These are phyloP conservation scores for Cystofilobasidium ferigula DNA, from an alignment of 768 basidiomycete genomes.

Conservation along the genomic window DNA sequence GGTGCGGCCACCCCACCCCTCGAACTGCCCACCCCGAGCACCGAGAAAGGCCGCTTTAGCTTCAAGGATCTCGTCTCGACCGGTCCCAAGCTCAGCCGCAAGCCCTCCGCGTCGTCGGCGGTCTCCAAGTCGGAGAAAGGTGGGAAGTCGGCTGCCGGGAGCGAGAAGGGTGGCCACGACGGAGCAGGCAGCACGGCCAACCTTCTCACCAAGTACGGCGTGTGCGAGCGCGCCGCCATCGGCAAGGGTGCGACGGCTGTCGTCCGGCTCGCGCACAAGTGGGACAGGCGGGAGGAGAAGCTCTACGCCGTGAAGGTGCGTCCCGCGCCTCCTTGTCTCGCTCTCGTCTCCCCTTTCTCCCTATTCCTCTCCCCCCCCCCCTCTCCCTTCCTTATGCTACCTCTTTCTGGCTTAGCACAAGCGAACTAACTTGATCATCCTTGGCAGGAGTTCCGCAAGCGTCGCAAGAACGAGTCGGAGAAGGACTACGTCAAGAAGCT, in stretches of 20 bases:
- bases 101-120: slow-evolving; percentile 58
- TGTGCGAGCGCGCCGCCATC: slow-evolving; percentile 92
- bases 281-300: slow-evolving; percentile 93
- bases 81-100: slow-evolving; percentile 64
- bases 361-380: not conserved
- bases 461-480: slow-evolving; percentile 94
- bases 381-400: not conserved
- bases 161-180: slow-evolving; percentile 44
- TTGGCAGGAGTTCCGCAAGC: slow-evolving; percentile 95
- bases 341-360: not conserved
- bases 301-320: slow-evolving; percentile 93
- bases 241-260: slow-evolving; percentile 98
- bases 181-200: slow-evolving; percentile 44
- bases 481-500: slow-evolving; percentile 99
- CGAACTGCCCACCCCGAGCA: slow-evolving; percentile 32
- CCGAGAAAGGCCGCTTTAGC: slow-evolving; percentile 53
- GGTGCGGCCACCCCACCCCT: no score
- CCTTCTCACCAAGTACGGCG: slow-evolving; percentile 81
- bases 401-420: not conserved
- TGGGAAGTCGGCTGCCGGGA: slow-evolving; percentile 1
- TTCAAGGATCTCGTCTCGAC: slow-evolving; percentile 68
- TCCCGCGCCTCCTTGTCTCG: not conserved
- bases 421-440: not conserved
- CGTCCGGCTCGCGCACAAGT: slow-evolving; percentile 92
- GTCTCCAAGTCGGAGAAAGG: slow-evolving; percentile 52